phyloP scores from a whole-genome alignment of 2,329 filamentous ascomycete genomes.

The Microascus cirrosus region DNA sequence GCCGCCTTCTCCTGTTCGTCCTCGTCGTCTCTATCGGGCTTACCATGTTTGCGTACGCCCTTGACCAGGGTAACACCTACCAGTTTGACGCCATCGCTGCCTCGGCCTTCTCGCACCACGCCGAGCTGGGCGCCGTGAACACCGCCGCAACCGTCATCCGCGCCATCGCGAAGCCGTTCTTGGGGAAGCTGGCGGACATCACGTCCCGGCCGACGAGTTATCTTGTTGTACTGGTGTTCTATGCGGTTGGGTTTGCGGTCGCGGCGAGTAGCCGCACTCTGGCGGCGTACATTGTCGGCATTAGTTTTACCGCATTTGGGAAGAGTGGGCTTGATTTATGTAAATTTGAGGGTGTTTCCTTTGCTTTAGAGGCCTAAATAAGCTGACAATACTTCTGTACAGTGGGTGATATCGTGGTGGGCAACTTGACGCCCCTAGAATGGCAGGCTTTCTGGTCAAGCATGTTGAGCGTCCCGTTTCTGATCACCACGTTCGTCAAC shows the following conservation, averaged over 20 bases:
- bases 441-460: constrained; percentile 31
- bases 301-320: constrained; percentile 57
- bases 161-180: constrained; percentile 24
- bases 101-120: too few species aligned
- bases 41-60: too few species aligned
- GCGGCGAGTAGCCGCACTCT: constrained; percentile 50
- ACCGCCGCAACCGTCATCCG: constrained; percentile 16
- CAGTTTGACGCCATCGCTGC: too few species aligned
- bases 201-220: constrained; percentile 36
- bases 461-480: constrained; percentile 28
- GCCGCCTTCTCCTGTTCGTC: too few species aligned
- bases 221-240: constrained; percentile 26
- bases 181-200: constrained; percentile 37
- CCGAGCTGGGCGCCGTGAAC: too few species aligned
- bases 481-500: constrained; percentile 32
- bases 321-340: constrained; percentile 26
- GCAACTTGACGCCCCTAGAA: constrained; percentile 28
- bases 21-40: too few species aligned
- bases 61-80: too few species aligned
- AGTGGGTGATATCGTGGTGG: constrained; percentile 28
- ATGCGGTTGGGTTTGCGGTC: constrained; percentile 45
- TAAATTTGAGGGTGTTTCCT: too few species aligned
- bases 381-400: too few species aligned
- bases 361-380: too few species aligned
- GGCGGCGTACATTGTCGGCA: constrained; percentile 46